Evolutionary conservation across 2,329 filamentous ascomycete species (phyloP), one percentile per base, ranked within the genome.

Genomic region (Boeremia lycopersici): DNA sequence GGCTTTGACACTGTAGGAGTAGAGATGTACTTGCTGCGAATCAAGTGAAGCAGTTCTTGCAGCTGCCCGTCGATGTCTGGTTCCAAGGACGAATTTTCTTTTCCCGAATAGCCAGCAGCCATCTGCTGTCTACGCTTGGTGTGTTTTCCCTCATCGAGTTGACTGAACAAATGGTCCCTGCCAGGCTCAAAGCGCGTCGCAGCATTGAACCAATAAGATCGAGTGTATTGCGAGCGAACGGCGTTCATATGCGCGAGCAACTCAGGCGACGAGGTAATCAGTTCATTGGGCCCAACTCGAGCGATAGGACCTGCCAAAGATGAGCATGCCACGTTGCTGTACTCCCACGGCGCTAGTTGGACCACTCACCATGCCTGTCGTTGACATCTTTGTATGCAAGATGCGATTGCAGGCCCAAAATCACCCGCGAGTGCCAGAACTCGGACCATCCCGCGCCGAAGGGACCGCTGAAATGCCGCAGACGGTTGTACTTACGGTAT

Each of bases 61-160:
- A 85, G 61, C 3, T 76, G 75, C 5, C 69, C 60, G 55, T 85
- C 78, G 13, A 86, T 76, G 7, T 78, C 74, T 0, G 64, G 56
- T 51, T 85, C 82, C 2, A 84, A 71, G 0, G 76, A 72, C 1
- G 74, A 64, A 35, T 84, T 83, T 47, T 84, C 82, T 48, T 81
- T 77, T 3, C 82, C 82, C 1, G 82, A 82, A 60, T 66, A 82
- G 0, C 80, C 82, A 3, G 79, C 73, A 0, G 79, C 75, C 72
- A 85, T 79, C 52, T 82, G 78, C 56, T 78, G 77, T 11, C 64
- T 59, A 23, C 63, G 47, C 38, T 62, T 62, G 5, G 60, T 63
- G 55, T 86, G 83, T 31, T 76, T 75, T 1, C 71, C 72, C 36
- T 79, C 78, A 47, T 84, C 73, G 0, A 76, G 71, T 57, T 80